Conservation (phyloP, 345 rosid genomes). For the Eucalyptus marginata region DNA sequence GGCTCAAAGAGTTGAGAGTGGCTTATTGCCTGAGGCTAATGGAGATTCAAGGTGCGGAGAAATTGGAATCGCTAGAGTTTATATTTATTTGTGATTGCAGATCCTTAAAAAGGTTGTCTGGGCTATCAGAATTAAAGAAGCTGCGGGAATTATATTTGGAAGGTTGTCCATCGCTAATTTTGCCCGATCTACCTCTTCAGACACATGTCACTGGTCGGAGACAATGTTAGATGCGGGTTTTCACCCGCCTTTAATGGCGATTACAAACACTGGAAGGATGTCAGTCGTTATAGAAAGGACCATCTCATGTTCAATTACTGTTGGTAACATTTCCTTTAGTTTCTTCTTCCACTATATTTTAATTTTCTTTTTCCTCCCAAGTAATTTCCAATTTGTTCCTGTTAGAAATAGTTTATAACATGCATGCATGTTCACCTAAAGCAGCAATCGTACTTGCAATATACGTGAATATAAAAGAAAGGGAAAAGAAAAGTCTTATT, state of each 20-base stretch:
- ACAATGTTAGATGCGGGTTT: too few relatives aligned
- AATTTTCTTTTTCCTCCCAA: not conserved
- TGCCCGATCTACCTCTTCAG: not conserved
- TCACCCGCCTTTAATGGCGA: too few relatives aligned
- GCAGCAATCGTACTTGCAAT: not conserved
- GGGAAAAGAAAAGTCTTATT: not conserved
- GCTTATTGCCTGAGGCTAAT: fast-evolving
- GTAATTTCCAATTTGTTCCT: not conserved
- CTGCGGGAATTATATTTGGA: fast-evolving
- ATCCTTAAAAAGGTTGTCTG: not conserved
- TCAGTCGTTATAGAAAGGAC: not conserved
- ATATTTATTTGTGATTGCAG: not conserved
- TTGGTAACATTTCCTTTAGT: not conserved
- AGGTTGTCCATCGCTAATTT: not conserved
- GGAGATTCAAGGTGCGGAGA: not conserved
- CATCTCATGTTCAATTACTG: not conserved
- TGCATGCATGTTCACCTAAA: not conserved
- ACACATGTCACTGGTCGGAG: not conserved
- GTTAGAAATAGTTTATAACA: not conserved
- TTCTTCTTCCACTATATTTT: not conserved
- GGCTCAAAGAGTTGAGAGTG: fast-evolving
- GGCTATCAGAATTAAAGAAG: not conserved
- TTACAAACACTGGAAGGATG: too few relatives aligned
- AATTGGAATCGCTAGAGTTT: not conserved
- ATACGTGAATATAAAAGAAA: not conserved